phyloP scores from a whole-genome alignment of 169 alveolate genomes.

The Cryptosporidium bovis region DNA sequence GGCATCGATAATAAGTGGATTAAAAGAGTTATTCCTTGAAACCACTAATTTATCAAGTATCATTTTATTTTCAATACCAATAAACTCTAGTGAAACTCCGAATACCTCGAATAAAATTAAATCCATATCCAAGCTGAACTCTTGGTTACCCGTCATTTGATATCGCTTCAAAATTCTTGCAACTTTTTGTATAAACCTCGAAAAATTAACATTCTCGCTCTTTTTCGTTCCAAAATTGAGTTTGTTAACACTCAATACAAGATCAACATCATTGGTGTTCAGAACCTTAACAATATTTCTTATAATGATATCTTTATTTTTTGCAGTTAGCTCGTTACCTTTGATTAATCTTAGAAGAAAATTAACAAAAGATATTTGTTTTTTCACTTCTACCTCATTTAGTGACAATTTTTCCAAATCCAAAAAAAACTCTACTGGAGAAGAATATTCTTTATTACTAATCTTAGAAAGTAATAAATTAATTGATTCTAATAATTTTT shows the following conservation, averaged over 20 bases:
- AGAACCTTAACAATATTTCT: slow-evolving; percentile 14
- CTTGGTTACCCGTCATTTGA: neutral
- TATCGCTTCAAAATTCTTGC: slow-evolving; percentile 8
- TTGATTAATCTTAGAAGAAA: neutral
- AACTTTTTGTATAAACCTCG: neutral
- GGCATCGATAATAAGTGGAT: neutral
- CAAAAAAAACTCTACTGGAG: slow-evolving; percentile 1
- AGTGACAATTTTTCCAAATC: slow-evolving; percentile 11
- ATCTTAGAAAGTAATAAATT: slow-evolving; percentile 14
- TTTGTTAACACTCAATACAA: neutral
- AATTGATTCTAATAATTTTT: slow-evolving; percentile 13
- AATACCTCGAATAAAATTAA: slow-evolving; percentile 31
- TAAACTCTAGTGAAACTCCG: slow-evolving; percentile 12
- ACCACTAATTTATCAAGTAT: neutral
- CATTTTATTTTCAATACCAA: slow-evolving; percentile 7
- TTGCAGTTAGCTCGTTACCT: neutral
- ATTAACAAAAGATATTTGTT: neutral
- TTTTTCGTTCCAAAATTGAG: neutral
- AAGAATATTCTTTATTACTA: slow-evolving; percentile 6
- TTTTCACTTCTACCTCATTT: slow-evolving; percentile 3
- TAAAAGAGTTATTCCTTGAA: neutral
- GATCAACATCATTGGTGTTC: neutral
- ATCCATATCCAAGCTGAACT: neutral
- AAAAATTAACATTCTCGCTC: neutral
- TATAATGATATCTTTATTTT: slow-evolving; percentile 16